phyloP scores from a whole-genome alignment of 192 early-diverging fungal genomes.

The Funneliformis geosporum region DNA sequence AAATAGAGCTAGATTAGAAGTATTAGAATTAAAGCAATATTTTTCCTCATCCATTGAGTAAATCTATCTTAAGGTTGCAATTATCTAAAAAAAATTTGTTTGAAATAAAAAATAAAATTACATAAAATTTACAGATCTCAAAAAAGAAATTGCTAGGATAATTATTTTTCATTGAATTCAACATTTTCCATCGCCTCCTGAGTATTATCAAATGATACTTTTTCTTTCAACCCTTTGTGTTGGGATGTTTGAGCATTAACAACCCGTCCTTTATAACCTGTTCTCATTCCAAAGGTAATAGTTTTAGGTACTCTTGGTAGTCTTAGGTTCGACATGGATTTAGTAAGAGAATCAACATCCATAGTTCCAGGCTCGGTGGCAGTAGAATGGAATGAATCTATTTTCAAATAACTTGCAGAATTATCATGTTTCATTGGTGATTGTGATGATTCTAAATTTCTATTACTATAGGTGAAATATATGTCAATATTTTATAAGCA shows the following conservation, averaged over 20 bases:
- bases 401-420: background rate
- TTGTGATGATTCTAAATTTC: background rate
- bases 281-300: conserved; percentile 16
- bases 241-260: background rate
- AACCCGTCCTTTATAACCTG: background rate
- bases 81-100: no score
- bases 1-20: no score
- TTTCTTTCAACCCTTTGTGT: background rate
- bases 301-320: background rate
- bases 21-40: no score
- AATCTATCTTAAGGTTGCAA: no score
- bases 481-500: background rate
- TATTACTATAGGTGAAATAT: background rate
- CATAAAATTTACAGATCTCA: no score
- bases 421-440: background rate
- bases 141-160: background rate
- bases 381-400: background rate
- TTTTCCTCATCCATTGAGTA: no score
- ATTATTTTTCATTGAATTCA: background rate
- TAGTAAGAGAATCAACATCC: background rate
- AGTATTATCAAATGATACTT: background rate
- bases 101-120: no score
- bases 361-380: background rate
- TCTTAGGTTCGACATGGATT: conserved; percentile 15
- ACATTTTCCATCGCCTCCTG: background rate